A percentile compares a stretch with the other conserved stretches of the same genome.
Evolutionary conservation across 176 grass and related monocot species (phyloP).

Genomic region (Canna indica): DNA sequence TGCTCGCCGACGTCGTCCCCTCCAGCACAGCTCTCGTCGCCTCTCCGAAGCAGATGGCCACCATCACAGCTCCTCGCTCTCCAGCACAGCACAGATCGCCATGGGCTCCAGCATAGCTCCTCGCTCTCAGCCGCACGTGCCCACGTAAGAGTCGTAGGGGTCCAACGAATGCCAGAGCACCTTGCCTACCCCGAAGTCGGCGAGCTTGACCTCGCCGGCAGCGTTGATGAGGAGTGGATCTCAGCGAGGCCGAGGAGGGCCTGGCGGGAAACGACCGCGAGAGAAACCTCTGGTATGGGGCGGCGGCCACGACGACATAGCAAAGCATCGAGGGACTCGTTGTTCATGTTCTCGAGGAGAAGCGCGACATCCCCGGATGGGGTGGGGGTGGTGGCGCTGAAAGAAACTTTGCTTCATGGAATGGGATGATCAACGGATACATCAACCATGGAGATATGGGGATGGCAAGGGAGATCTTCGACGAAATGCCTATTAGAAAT

Average conservation of each 20-base stretch:
- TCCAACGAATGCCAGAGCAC: conserved; percentile 47
- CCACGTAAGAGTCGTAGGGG: conserved; percentile 73
- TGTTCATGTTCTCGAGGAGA: conserved; percentile 48
- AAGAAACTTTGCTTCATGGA: conserved; percentile 63
- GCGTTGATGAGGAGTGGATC: conserved; percentile 51
- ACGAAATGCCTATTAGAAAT: conserved; percentile 46
- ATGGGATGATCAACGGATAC: conserved; percentile 44
- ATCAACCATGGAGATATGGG: conserved; percentile 30
- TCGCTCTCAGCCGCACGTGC: conserved; percentile 65
- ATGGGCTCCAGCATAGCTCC: conserved; percentile 56
- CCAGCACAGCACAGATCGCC: conserved; percentile 64
- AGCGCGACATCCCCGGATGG: conserved; percentile 25
- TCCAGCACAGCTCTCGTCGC: conserved; percentile 35
- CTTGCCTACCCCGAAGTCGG: conserved; percentile 76
- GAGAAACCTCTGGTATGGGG: conserved; percentile 49
- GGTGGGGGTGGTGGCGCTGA: conserved; percentile 35
- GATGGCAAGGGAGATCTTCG: conserved; percentile 49
- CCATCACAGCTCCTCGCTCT: conserved; percentile 80
- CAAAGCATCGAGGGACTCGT: conserved; percentile 45
- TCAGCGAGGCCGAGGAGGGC: conserved; percentile 42
- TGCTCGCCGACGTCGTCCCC: conserved; percentile 38
- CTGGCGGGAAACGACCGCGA: conserved; percentile 60
- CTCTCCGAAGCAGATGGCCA: conserved; percentile 79
- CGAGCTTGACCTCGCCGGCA: conserved; percentile 65
- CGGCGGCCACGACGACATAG: conserved; percentile 31